Evolutionary conservation across 2,329 filamentous ascomycete species (phyloP).

Genomic region (Akanthomyces muscarius): DNA sequence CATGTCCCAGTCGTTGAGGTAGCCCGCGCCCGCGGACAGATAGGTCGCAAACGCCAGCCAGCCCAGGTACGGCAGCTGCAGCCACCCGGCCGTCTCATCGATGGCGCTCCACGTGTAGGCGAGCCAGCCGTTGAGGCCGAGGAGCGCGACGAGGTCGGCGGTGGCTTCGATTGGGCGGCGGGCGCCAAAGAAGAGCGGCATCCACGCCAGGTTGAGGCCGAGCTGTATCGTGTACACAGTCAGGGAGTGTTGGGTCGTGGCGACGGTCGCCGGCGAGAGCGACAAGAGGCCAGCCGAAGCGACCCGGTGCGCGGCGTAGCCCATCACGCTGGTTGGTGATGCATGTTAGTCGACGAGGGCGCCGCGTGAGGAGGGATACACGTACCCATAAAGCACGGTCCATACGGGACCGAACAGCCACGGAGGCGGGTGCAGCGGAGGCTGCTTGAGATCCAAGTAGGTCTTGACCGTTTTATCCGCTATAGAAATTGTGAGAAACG

Average conservation of each 20-base stretch:
- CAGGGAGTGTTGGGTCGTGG: constrained; percentile 62
- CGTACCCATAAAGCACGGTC: constrained; percentile 60
- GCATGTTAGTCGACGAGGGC: background rate
- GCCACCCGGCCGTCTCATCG: constrained; percentile 68
- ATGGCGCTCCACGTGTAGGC: constrained; percentile 72
- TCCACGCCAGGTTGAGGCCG: constrained; percentile 81
- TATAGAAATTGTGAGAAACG: constrained; percentile 25
- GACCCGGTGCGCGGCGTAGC: constrained; percentile 80
- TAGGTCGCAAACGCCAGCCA: constrained; percentile 91
- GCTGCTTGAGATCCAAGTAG: constrained; percentile 65
- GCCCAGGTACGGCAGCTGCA: constrained; percentile 74
- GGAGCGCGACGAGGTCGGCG: constrained; percentile 67
- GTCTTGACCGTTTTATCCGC: constrained; percentile 55
- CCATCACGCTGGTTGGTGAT: constrained; percentile 60
- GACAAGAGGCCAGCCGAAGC: constrained; percentile 60
- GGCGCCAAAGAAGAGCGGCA: constrained; percentile 85
- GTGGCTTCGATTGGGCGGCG: constrained; percentile 71
- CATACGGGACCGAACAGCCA: constrained; percentile 62
- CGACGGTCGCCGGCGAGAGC: constrained; percentile 49
- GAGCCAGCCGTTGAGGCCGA: constrained; percentile 69
- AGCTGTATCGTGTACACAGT: constrained; percentile 85
- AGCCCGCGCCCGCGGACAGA: constrained; percentile 64
- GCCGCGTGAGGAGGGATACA: background rate
- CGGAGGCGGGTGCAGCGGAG: constrained; percentile 57
- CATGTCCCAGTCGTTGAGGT: constrained; percentile 66